Base-by-base conservation (phyloP, 805 yeast species). In the Candida nonsorbophila region DNA sequence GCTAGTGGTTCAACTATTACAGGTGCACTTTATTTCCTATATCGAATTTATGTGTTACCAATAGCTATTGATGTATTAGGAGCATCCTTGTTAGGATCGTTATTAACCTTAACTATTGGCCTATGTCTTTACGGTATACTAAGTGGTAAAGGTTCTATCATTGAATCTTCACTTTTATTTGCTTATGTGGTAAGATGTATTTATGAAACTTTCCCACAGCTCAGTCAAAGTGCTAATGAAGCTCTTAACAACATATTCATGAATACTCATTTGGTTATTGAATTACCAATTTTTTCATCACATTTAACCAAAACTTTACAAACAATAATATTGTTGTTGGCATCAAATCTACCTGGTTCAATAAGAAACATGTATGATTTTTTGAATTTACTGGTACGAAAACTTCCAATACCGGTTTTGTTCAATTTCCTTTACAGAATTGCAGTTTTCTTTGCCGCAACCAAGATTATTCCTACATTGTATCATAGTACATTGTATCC, bases 171-270 rank as follows among this genome's bases (percentile, higher is more conserved):
- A 8, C 59, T 90, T 34, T 68, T 92, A 45, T 79, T 87, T 50
- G 90, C 94, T 6, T 92, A 92, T 55, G 79, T 90, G 37, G 95
- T 92, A 16, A 83, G 94, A 50, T 86, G 95, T 45, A 77, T 88
- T 37, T 92, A 92, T 54, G 94, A 88, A 50, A 77, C 95, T 3
- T 86, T 90, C 45, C 96, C 97, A 1, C 87, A 84, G 43, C 69
- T 90, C 39, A 80, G 88, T 6, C 74, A 76, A 30, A 62, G 53
- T 35, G 68, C 69, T 12, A 37, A 36, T 27, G 36, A 32, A 16
- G 41, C 37, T n/a, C 33, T 40, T 16, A 37, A 34, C 16, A 30
- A 32, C 29, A 36, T 39, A 6, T 39, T 39, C 22, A 33, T 30
- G 6, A 36, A 33, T 25, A 39, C 40, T 11, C 33, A 32, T 11